These are phyloP conservation scores for Tricholoma furcatifolium DNA, from an alignment of 768 basidiomycete species.

Conservation along the genomic window DNA sequence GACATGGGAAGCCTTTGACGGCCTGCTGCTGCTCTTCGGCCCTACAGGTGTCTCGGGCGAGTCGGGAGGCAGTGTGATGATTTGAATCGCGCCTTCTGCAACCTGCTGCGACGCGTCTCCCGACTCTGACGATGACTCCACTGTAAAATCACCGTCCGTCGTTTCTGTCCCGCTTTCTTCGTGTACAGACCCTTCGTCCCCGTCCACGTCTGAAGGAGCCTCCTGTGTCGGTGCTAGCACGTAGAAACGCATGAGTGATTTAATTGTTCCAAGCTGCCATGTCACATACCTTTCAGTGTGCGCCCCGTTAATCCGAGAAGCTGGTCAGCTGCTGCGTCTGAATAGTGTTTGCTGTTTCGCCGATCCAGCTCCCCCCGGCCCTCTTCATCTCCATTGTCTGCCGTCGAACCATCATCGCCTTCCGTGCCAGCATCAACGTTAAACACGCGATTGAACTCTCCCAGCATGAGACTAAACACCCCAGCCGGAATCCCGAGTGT, in stretches of 20 bases:
- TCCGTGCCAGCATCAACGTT: constrained; percentile 63
- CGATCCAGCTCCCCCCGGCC: constrained; percentile 44
- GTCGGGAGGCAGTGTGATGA: constrained; percentile 36
- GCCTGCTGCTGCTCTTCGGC: constrained; percentile 38
- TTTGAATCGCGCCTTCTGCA: constrained; percentile 27
- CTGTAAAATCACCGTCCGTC: constrained; percentile 54
- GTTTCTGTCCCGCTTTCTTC: constrained; percentile 79
- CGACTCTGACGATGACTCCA: constrained; percentile 47
- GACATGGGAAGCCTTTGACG: constrained; percentile 53
- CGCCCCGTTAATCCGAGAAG: constrained; percentile 78
- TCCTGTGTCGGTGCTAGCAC: constrained; percentile 52
- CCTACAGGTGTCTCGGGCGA: constrained; percentile 44
- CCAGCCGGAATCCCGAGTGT: constrained; percentile 98
- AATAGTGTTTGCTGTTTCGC: constrained; percentile 83
- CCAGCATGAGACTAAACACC: constrained; percentile 92
- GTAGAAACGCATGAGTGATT: constrained; percentile 15
- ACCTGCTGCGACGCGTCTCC: constrained; percentile 30
- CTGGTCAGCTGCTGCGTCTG: constrained; percentile 79
- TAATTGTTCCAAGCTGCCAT: constrained; percentile 11
- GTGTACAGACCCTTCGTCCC: constrained; percentile 59
- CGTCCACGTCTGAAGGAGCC: constrained; percentile 67
- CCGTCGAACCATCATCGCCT: constrained; percentile 22
- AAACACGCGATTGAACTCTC: constrained; percentile 92
- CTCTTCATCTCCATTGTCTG: constrained; percentile 20
- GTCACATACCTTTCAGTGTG: constrained; percentile 52